A percentile compares a stretch with the other conserved stretches of the same genome.
phyloP scores from a whole-genome alignment of 148 eudicot species.

The Rhododendron vialii region DNA sequence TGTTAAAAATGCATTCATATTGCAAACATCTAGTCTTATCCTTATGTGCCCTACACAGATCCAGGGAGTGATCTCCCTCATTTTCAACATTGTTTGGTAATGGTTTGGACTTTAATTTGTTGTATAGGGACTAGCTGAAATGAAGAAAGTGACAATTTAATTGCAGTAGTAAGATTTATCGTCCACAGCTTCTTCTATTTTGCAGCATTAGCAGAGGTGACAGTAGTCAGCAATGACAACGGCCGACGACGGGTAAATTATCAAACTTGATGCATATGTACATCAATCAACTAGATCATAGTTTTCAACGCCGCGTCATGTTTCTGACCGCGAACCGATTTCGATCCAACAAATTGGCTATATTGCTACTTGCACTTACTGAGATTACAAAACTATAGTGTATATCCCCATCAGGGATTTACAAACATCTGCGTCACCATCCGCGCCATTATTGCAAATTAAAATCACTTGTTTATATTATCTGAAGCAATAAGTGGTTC shows the following conservation, averaged over 20 bases:
- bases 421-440: background rate
- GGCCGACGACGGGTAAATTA: background rate
- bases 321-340: too few relatives aligned
- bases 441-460: background rate
- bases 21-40: background rate
- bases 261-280: too few relatives aligned
- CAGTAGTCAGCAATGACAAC: too few relatives aligned
- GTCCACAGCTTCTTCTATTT: background rate
- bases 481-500: background rate
- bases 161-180: background rate
- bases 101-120: background rate
- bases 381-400: background rate
- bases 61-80: background rate
- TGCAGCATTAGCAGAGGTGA: background rate
- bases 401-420: background rate
- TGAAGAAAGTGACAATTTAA: background rate
- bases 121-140: background rate
- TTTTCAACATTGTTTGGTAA: constrained; percentile 3
- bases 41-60: background rate
- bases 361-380: too few relatives aligned
- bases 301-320: too few relatives aligned
- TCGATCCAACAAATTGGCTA: background rate
- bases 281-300: too few relatives aligned
- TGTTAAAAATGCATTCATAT: background rate
- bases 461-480: background rate